These are phyloP conservation scores for Colletotrichum sp. DNA, from an alignment of 2,329 filamentous ascomycete species.

Conservation along the genomic window DNA sequence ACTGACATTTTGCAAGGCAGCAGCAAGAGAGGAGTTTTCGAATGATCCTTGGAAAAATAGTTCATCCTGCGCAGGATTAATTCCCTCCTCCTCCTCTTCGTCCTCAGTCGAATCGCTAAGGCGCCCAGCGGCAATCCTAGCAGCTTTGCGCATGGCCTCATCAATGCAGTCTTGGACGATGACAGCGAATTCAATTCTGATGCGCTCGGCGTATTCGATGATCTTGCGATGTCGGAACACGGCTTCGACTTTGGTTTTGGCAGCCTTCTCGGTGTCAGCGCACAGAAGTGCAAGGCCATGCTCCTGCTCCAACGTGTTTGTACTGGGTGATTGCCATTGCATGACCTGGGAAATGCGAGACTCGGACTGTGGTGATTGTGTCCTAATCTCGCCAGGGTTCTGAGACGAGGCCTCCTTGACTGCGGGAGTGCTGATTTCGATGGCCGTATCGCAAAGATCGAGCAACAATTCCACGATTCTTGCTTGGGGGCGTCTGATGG, in stretches of 20 bases:
- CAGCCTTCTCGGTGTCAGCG: constrained; percentile 84
- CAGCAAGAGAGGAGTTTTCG: constrained; percentile 61
- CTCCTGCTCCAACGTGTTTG: constrained; percentile 90
- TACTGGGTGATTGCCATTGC: constrained; percentile 95
- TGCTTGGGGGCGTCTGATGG: constrained; percentile 85
- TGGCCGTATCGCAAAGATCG: constrained; percentile 92
- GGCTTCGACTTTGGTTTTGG: constrained; percentile 89
- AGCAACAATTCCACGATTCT: constrained; percentile 94
- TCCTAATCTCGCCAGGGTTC: constrained; percentile 78
- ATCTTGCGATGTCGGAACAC: constrained; percentile 91
- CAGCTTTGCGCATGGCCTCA: constrained; percentile 87
- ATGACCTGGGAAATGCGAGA: constrained; percentile 92
- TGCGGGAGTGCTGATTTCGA: constrained; percentile 92
- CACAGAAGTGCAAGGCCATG: constrained; percentile 88
- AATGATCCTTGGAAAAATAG: constrained; percentile 62
- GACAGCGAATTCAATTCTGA: constrained; percentile 90
- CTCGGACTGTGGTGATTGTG: constrained; percentile 95
- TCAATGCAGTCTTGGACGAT: constrained; percentile 96
- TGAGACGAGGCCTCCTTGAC: constrained; percentile 83
- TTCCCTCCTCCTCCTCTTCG: constrained; percentile 55
- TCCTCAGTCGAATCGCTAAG: constrained; percentile 78
- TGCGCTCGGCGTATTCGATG: constrained; percentile 94
- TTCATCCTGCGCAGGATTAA: constrained; percentile 54
- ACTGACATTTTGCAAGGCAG: constrained; percentile 54
- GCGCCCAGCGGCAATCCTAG: constrained; percentile 83